Evolutionary conservation across 177 flowering plant genomes (phyloP).

Genomic region (Vitis hybrid): DNA sequence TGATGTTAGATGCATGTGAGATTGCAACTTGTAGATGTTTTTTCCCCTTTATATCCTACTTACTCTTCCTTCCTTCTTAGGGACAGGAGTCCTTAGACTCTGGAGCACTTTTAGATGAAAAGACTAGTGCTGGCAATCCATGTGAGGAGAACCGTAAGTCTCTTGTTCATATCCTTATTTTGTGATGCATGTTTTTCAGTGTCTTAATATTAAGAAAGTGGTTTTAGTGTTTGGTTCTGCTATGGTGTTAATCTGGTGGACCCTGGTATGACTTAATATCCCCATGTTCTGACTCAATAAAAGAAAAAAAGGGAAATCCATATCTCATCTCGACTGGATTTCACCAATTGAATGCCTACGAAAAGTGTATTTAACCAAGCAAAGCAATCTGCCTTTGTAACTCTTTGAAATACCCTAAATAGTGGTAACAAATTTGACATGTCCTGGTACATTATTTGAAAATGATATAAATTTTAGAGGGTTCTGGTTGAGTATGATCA

Average conservation of each 20-base stretch:
- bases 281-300: background rate
- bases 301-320: too few species aligned
- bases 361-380: too few species aligned
- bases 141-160: conserved; percentile 22
- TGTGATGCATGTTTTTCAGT: background rate
- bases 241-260: background rate
- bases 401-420: too few species aligned
- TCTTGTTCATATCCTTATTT: background rate
- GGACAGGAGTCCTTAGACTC: conserved; percentile 11
- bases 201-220: background rate
- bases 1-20: too few species aligned
- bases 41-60: background rate
- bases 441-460: too few species aligned
- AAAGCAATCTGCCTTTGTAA: too few species aligned
- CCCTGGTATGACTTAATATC: background rate
- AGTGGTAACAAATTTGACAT: too few species aligned
- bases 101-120: conserved; percentile 21
- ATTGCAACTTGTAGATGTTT: too few species aligned
- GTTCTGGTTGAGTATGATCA: too few species aligned
- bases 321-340: too few species aligned
- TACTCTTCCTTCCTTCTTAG: conserved; percentile 6
- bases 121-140: conserved; percentile 6
- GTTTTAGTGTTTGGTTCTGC: background rate
- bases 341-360: too few species aligned
- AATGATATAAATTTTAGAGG: too few species aligned